These are phyloP conservation scores for Neofusicoccum ribis DNA, from an alignment of 2,329 filamentous ascomycete genomes.

Conservation along the genomic window DNA sequence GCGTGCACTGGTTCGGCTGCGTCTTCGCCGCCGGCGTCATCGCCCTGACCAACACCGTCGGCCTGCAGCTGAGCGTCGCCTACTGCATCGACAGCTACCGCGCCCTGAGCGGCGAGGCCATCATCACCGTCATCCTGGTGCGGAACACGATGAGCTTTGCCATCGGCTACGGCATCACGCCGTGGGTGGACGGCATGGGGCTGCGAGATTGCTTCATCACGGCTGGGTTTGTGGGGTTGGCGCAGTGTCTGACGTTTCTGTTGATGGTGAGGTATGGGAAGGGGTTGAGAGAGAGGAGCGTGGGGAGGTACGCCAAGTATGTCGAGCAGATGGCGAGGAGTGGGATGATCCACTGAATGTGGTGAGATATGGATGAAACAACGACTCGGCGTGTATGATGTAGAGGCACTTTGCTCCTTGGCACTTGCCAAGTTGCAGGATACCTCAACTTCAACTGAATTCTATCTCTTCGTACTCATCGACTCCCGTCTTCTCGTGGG, in stretches of 20 bases:
- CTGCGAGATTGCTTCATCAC: slow-evolving; percentile 46
- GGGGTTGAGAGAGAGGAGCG: slow-evolving; percentile 41
- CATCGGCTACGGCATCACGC: slow-evolving; percentile 52
- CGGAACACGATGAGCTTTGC: slow-evolving; percentile 54
- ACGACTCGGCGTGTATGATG: too few species aligned
- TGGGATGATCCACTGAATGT: slow-evolving; percentile 11
- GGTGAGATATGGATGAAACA: neutral
- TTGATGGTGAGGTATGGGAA: slow-evolving; percentile 54
- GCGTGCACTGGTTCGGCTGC: slow-evolving; percentile 52
- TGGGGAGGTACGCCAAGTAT: slow-evolving; percentile 40
- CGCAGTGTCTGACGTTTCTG: slow-evolving; percentile 41
- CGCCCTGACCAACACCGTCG: slow-evolving; percentile 45
- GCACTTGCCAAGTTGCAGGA: too few species aligned
- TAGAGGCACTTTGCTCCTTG: too few species aligned
- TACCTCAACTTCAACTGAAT: too few species aligned
- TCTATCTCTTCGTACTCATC: too few species aligned
- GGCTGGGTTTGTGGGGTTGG: slow-evolving; percentile 45
- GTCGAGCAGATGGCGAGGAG: slow-evolving; percentile 29
- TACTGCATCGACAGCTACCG: slow-evolving; percentile 54
- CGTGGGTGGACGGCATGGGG: slow-evolving; percentile 46
- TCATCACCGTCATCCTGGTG: slow-evolving; percentile 52
- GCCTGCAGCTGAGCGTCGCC: slow-evolving; percentile 44
- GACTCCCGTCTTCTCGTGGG: too few species aligned
- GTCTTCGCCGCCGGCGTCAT: slow-evolving; percentile 52
- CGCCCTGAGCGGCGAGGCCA: slow-evolving; percentile 50